These are phyloP conservation scores for Quercus cerris DNA, from an alignment of 306 rosid species.

Conservation along the genomic window DNA sequence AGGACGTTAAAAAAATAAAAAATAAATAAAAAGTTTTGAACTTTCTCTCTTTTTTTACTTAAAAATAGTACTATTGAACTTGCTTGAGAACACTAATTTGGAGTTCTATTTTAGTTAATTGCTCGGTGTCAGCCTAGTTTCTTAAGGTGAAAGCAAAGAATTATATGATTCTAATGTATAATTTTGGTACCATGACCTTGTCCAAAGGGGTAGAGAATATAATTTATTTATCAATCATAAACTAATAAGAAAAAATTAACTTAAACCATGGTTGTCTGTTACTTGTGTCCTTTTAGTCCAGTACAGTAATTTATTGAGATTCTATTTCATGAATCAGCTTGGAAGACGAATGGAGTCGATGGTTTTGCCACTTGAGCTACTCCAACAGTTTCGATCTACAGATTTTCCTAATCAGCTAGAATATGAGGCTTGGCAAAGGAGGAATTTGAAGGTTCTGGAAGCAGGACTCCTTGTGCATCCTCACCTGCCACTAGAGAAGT, in stretches of 20 bases:
- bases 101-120: background rate
- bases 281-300: constrained; percentile 3
- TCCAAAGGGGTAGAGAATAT: too few relatives aligned
- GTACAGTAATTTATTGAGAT: constrained; percentile 26
- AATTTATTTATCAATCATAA: too few relatives aligned
- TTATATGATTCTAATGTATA: background rate
- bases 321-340: constrained; percentile 57
- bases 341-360: constrained; percentile 77
- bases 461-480: constrained; percentile 77
- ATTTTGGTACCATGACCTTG: background rate
- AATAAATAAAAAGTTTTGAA: too few relatives aligned
- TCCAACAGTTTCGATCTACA: constrained; percentile 68
- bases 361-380: constrained; percentile 88
- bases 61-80: too few relatives aligned
- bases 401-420: constrained; percentile 77
- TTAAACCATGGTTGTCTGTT: background rate
- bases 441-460: constrained; percentile 80
- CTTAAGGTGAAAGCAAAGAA: background rate
- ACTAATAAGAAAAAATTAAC: too few relatives aligned
- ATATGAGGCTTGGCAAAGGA: constrained; percentile 76
- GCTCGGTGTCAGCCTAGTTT: background rate
- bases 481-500: constrained; percentile 56
- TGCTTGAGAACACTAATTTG: background rate
- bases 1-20: too few relatives aligned
- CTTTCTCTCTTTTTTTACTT: too few relatives aligned